Evolutionary conservation across 768 basidiomycete genomes (phyloP), one percentile per base, ranked within the genome.

Genomic region (Tulasnella sp.): DNA sequence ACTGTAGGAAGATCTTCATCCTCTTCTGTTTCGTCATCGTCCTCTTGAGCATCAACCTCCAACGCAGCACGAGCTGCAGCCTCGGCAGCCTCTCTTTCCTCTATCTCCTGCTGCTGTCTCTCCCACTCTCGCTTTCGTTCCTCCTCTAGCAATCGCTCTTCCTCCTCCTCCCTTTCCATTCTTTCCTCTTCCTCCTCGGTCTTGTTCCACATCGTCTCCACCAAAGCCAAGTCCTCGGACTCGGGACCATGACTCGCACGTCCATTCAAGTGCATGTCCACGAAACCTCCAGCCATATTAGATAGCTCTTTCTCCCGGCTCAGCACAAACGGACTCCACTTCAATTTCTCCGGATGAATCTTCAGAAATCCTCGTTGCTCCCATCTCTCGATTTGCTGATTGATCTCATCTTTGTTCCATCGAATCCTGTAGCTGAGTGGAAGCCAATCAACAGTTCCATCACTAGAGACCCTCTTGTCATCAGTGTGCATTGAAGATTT

Each of bases 281-380:
- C n/a, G n/a, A n/a, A n/a, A n/a, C n/a, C n/a, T n/a, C n/a, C n/a
- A n/a, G n/a, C n/a, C n/a, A n/a, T n/a, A n/a, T n/a, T n/a, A n/a
- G n/a, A n/a, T n/a, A n/a, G n/a, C 22, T 48, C 41, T 32, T 41
- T 34, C 31, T 12, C 33, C 22, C 67, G 57, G 24, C 79, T 70
- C 37, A 89, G 65, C 33, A 95, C 67, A 65, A 93, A 98, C 24
- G 93, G 93, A 56, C 81, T 92, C 86, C 93, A 99, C 61, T 88
- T 90, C 55, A 98, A 72, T 63, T 79, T 79, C 60, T 93, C 89
- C 1, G 90, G 81, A 57, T 75, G 77, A 52, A 72, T 59, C 40
- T 65, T 74, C 54, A 90, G 60, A 58, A 89, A 84, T 4, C 83
- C 84, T 65, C 91, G 95, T 37, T 66, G 63, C 55, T 83, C 79